A percentile compares a stretch with the other conserved stretches of the same genome.
Evolutionary conservation across 225 moss, liverwort and hornwort genomes (phyloP).

Genomic region (Straminergon stramineum): DNA sequence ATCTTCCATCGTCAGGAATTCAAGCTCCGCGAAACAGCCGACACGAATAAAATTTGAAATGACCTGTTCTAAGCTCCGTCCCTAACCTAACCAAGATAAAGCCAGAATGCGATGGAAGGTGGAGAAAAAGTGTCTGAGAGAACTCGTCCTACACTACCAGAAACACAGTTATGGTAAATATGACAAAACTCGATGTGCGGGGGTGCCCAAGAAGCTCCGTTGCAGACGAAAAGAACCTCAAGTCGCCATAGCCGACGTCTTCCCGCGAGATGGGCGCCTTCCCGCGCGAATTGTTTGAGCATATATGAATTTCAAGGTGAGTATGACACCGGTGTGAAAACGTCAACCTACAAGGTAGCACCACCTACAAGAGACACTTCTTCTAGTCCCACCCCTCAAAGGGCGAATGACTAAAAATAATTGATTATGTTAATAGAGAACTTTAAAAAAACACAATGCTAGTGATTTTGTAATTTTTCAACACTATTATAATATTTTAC

Average conservation of each 20-base stretch:
- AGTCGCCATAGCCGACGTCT: neutral
- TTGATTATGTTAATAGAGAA: too few species aligned
- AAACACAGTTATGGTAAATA: neutral
- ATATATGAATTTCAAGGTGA: neutral
- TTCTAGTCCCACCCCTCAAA: neutral
- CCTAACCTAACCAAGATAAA: neutral
- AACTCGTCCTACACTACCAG: neutral
- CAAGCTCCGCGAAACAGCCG: neutral
- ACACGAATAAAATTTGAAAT: neutral
- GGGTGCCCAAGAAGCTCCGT: neutral
- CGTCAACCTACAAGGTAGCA: neutral
- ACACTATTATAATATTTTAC: neutral
- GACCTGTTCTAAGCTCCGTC: neutral
- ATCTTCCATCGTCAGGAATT: conserved; percentile 19
- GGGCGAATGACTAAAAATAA: too few species aligned
- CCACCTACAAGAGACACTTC: neutral
- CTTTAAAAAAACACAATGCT: rapidly evolving
- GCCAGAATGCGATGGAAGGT: neutral
- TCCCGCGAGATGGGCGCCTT: neutral
- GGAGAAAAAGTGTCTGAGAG: neutral
- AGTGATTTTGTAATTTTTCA: neutral
- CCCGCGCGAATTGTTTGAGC: neutral
- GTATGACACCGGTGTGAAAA: neutral
- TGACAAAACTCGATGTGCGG: neutral
- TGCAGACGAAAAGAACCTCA: neutral